phyloP scores from a whole-genome alignment of 768 basidiomycete genomes.

The Suillus occidentalis region DNA sequence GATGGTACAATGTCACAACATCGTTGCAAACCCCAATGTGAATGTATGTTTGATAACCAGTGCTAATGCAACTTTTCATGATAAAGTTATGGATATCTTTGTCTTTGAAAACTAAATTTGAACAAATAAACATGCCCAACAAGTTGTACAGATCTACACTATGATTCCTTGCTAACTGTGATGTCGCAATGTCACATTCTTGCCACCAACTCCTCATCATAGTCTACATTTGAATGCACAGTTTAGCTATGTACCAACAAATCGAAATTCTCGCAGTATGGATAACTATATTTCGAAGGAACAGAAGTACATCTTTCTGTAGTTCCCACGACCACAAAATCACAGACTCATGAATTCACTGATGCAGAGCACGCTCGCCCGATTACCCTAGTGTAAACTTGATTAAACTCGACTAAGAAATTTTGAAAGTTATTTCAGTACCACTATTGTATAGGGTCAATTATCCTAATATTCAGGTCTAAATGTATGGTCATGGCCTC shows the following conservation, averaged over 20 bases:
- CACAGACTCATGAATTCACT: slow-evolving; percentile 29
- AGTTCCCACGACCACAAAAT: background rate
- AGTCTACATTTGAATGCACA: background rate
- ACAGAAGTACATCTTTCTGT: background rate
- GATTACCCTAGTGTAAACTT: no score
- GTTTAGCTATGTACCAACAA: background rate
- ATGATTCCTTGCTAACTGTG: background rate
- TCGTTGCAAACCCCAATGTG: background rate
- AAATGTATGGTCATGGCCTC: background rate
- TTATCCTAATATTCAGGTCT: background rate
- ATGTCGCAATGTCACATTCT: background rate
- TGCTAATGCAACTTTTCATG: background rate
- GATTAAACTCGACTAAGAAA: no score
- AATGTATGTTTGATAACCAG: background rate
- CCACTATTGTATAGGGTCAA: no score
- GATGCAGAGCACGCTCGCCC: no score
- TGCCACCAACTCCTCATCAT: background rate
- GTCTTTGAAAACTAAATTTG: background rate
- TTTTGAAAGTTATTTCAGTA: background rate
- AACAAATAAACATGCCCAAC: no score
- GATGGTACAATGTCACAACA: background rate
- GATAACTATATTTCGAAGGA: background rate
- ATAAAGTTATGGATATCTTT: background rate
- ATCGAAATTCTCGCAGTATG: background rate
- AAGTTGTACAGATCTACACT: no score